Percentiles rank a stretch among this genome's conserved stretches.
phyloP scores from a whole-genome alignment of 129 eudicot species.

The Smallanthus sonchifolius region DNA sequence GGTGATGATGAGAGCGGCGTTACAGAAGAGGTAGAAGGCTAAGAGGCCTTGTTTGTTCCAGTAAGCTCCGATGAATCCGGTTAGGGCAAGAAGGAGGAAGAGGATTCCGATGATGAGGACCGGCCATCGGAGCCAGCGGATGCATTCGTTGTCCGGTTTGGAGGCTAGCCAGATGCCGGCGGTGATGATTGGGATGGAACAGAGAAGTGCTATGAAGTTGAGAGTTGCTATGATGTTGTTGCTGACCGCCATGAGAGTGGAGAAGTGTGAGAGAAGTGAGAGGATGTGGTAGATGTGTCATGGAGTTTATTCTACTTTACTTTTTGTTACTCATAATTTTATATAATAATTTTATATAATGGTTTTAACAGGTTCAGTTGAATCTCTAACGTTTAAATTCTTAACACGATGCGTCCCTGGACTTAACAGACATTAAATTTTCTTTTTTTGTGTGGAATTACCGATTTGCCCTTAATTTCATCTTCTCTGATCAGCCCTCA shows the following conservation, averaged over 20 bases:
- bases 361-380: no score
- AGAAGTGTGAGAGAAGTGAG: background rate
- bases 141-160: conserved; percentile 81
- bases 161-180: conserved; percentile 93
- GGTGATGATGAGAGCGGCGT: conserved; percentile 60
- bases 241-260: conserved; percentile 60
- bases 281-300: conserved; percentile 9
- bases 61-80: conserved; percentile 90
- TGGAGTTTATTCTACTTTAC: conserved; percentile 1
- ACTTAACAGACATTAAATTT: no score
- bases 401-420: no score
- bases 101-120: conserved; percentile 66
- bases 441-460: no score
- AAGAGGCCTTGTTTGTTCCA: conserved; percentile 73
- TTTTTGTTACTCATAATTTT: background rate
- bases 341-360: no score
- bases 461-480: no score
- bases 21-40: conserved; percentile 72
- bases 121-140: conserved; percentile 91
- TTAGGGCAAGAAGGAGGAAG: conserved; percentile 55
- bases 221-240: conserved; percentile 85
- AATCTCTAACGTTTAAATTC: no score
- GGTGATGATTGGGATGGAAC: conserved; percentile 84
- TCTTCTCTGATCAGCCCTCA: no score
- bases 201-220: conserved; percentile 74